These are phyloP conservation scores for Vanrija sp. DNA, from an alignment of 1,284 basidiomycete genomes.

Conservation along the genomic window DNA sequence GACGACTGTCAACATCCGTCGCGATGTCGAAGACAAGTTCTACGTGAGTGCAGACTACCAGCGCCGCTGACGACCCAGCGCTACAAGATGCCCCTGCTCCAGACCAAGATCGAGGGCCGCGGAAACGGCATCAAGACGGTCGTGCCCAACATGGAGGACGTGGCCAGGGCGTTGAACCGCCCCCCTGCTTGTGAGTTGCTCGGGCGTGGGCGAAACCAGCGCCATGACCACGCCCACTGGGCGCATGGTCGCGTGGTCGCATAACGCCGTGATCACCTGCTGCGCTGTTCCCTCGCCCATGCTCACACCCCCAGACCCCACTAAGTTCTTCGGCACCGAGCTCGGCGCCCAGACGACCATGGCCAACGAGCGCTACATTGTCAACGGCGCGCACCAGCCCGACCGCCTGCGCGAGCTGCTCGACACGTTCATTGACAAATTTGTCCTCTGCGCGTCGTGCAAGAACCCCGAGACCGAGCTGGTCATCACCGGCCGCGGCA, in stretches of 20 bases:
- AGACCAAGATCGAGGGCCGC: constrained; percentile 97
- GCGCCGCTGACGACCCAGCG: constrained; percentile 26
- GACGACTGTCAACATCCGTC: constrained; percentile 93
- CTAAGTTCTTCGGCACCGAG: constrained; percentile 99
- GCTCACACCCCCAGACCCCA: constrained; percentile 63
- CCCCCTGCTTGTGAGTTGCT: constrained; percentile 68
- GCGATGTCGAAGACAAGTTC: constrained; percentile 82
- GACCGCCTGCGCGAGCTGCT: constrained; percentile 90
- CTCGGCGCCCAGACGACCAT: constrained; percentile 96
- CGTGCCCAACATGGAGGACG: constrained; percentile 96
- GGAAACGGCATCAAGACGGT: constrained; percentile 99
- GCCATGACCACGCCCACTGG: no score
- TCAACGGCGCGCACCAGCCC: constrained; percentile 95
- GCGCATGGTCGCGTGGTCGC: no score
- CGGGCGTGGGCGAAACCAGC: background rate
- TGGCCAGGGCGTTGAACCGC: constrained; percentile 89
- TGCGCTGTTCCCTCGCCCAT: no score
- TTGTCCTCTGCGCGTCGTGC: constrained; percentile 94
- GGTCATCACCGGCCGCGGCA: constrained; percentile 64
- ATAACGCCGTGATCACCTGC: no score
- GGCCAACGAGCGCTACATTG: constrained; percentile 96
- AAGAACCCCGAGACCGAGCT: constrained; percentile 99
- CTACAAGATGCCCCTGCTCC: constrained; percentile 81
- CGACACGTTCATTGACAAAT: constrained; percentile 96
- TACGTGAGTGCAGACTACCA: constrained; percentile 42